These are phyloP conservation scores for Lactifluus hygrophoroides DNA, from an alignment of 768 basidiomycete genomes.

Conservation along the genomic window DNA sequence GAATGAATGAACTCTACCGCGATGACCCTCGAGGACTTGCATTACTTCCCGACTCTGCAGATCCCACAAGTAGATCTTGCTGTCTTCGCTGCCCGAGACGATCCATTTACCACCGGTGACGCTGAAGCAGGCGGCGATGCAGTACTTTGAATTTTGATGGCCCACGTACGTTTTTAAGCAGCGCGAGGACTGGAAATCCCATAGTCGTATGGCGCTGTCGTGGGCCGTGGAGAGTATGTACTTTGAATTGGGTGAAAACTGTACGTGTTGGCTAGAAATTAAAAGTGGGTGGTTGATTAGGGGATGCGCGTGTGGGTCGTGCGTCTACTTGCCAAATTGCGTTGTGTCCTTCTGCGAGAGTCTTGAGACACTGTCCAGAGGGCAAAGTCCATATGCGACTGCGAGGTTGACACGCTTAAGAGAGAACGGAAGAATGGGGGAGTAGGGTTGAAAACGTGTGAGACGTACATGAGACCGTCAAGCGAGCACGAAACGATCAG, in stretches of 20 bases:
- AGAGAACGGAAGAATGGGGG: not conserved
- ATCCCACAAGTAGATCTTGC: constrained; percentile 88
- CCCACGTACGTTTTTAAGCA: constrained; percentile 87
- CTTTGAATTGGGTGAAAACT: constrained; percentile 93
- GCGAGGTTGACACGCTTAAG: not conserved
- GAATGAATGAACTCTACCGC: constrained; percentile 34
- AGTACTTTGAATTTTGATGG: constrained; percentile 76
- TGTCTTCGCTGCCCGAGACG: constrained; percentile 84
- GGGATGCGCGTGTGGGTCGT: too few relatives aligned
- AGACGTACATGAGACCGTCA: constrained; percentile 88
- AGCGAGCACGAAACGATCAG: constrained; percentile 87
- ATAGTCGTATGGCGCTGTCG: constrained; percentile 86
- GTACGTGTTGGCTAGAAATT: constrained; percentile 65
- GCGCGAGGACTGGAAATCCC: constrained; percentile 89
- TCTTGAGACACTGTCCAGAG: constrained; percentile 93
- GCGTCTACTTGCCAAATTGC: constrained; percentile 57
- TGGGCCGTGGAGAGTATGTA: constrained; percentile 92
- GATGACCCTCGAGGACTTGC: constrained; percentile 70
- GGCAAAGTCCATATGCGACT: constrained; percentile 95
- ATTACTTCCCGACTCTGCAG: constrained; percentile 80
- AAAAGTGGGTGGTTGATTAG: too few relatives aligned
- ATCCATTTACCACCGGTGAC: constrained; percentile 87
- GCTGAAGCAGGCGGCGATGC: constrained; percentile 76
- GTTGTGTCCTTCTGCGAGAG: constrained; percentile 82
- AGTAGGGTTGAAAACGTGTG: too few relatives aligned